Evolutionary conservation across 495 filamentous ascomycete species (phyloP).

Genomic region (Aeminium ludgeri): DNA sequence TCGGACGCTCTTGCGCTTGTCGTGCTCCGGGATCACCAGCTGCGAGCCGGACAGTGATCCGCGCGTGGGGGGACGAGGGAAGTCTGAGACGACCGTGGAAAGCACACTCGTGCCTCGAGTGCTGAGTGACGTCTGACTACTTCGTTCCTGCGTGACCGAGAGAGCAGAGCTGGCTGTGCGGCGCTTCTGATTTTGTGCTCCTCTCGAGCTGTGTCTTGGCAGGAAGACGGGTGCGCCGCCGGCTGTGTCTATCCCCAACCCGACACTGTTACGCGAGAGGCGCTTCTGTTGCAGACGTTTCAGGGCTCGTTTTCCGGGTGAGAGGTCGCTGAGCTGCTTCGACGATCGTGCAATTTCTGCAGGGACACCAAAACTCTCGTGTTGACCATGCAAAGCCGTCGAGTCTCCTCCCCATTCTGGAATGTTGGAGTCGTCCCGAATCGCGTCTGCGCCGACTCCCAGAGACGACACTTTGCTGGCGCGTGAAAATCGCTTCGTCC

Average conservation of each 20-base stretch:
- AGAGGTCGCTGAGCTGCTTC: conserved; percentile 12
- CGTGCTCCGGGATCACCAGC: conserved; percentile 7
- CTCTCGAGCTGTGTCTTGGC: conserved; percentile 6
- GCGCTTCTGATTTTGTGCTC: conserved; percentile 1
- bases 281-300: conserved; percentile 2
- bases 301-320: conserved; percentile 14
- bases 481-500: conserved; percentile 9
- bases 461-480: conserved; percentile 16
- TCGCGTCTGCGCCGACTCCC: conserved; percentile 17
- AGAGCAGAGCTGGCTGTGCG: conserved; percentile 5
- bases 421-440: conserved; percentile 16
- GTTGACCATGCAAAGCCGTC: conserved; percentile 17
- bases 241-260: conserved; percentile 10
- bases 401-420: conserved; percentile 19
- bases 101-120: conserved; percentile 20
- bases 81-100: conserved; percentile 18
- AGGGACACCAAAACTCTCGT: conserved; percentile 24
- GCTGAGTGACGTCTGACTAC: conserved; percentile 17
- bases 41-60: conserved; percentile 1
- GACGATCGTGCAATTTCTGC: conserved; percentile 19
- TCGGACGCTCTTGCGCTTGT: conserved; percentile 20
- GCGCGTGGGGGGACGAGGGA: conserved; percentile 15
- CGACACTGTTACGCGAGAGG: conserved; percentile 6
- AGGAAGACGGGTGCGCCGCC: neutral
- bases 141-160: conserved; percentile 10